A percentile compares a stretch with the other conserved stretches of the same genome.
Evolutionary conservation across 1,284 basidiomycete genomes (phyloP).

Genomic region (Ceratobasidium sp.): DNA sequence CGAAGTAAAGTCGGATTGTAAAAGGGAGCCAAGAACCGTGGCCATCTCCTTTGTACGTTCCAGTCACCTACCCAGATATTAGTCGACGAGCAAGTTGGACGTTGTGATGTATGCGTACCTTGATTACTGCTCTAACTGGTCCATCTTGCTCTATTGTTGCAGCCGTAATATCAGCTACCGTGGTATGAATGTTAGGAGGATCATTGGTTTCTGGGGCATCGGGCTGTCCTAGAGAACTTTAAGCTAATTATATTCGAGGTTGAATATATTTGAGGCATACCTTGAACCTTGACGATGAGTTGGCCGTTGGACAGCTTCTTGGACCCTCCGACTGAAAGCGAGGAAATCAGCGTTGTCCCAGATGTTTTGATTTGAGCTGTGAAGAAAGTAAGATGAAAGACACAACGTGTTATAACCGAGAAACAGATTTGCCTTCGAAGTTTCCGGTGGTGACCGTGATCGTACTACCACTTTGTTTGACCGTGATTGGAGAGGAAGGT

Average conservation of each 20-base stretch:
- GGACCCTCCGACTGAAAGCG: slow-evolving; percentile 49
- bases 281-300: slow-evolving; percentile 52
- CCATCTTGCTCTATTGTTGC: slow-evolving; percentile 54
- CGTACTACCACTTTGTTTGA: slow-evolving; percentile 46
- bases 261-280: slow-evolving; percentile 43
- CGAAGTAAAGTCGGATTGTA: slow-evolving; percentile 53
- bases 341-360: slow-evolving; percentile 51
- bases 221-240: slow-evolving; percentile 48
- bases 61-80: slow-evolving; percentile 49
- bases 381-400: not conserved
- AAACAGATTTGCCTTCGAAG: slow-evolving; percentile 49
- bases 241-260: not conserved
- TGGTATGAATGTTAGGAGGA: slow-evolving; percentile 38
- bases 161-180: slow-evolving; percentile 50
- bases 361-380: slow-evolving; percentile 52
- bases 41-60: slow-evolving; percentile 52
- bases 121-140: slow-evolving; percentile 56
- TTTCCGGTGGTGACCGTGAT: slow-evolving; percentile 52
- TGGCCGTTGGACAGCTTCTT: slow-evolving; percentile 49
- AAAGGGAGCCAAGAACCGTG: slow-evolving; percentile 54
- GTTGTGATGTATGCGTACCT: slow-evolving; percentile 45
- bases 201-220: slow-evolving; percentile 47
- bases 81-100: not conserved
- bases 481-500: slow-evolving; percentile 51
- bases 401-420: not conserved